Conservation (phyloP, 148 eudicot species). For the Vaccinium corymbosum region DNA sequence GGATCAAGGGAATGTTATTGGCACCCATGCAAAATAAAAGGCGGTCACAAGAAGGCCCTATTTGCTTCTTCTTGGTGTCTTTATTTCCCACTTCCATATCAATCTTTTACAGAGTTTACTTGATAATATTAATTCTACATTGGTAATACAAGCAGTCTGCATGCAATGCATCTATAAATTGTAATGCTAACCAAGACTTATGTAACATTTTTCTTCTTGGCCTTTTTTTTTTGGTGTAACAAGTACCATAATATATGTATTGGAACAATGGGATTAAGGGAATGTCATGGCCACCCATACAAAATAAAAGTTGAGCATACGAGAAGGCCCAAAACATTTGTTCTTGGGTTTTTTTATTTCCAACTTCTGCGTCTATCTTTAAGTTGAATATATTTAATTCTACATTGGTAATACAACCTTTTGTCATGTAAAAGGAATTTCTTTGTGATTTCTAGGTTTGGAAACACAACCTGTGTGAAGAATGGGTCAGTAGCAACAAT, state of each 20-base stretch:
- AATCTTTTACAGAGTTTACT: background rate
- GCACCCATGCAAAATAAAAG: background rate
- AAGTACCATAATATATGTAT: background rate
- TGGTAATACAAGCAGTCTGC: background rate
- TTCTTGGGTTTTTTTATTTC: background rate
- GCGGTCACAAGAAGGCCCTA: background rate
- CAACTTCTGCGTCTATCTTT: background rate
- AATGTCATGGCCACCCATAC: background rate
- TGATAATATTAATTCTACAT: background rate
- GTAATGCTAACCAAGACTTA: background rate
- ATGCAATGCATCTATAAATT: background rate
- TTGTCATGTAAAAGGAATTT: background rate
- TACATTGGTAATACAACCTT: background rate
- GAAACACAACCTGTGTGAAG: background rate
- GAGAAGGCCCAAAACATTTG: background rate
- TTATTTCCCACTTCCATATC: background rate
- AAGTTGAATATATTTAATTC: background rate
- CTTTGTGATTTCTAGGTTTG: background rate
- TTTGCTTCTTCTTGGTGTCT: background rate
- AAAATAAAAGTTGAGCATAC: background rate
- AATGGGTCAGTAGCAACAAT: background rate
- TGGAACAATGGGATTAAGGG: background rate
- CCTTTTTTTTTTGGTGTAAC: background rate
- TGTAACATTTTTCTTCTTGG: background rate
- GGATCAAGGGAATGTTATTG: background rate